Evolutionary conservation across 192 early-diverging fungal genomes (phyloP), one percentile per base, ranked within the genome.

Genomic region (Entophlyctis luteolus): DNA sequence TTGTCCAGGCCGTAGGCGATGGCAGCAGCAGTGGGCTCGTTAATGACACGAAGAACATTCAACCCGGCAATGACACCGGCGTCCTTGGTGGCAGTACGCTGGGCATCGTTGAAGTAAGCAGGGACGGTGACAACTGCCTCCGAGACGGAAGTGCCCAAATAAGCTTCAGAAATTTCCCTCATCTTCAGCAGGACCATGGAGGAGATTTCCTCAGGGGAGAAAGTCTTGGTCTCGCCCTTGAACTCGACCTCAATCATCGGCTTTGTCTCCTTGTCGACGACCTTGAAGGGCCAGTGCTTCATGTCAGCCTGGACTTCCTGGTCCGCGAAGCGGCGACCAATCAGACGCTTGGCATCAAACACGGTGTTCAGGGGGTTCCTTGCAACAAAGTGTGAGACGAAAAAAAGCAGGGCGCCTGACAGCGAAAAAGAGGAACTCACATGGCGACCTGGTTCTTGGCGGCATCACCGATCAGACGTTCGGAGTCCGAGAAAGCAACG

Each of bases 31-130:
- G 96, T 97, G 69, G 96, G 94, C 85, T 98, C 96, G 88, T 97
- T 97, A 84, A 97, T 97, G 86, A 98, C 97, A 83, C 96, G 94
- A 73, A 94, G 91, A 49, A 98, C 93, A 85, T 96, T 96, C 58
- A 98, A 84, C 59, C 94, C 94, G 48, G 94, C 77, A 74, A 98
- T 97, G 69, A 88, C 82, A 83, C 94, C 96, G 67, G 96, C 91
- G 79, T 98, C 96, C 89, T 96, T 96, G 86, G 96, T 98, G 72
- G 95, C 95, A 82, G 96, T 94, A 83, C 95, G 95, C 84, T 98
- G 95, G 48, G 92, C 92, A 84, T 97, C 94, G 83, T 95, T 97
- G 84, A 97, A 97, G 85, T 96, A 95, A 71, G 93, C 93, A 45
- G 95, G 95, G 65, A 98, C 95, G 65, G 95, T 98, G 70, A 98